Evolutionary conservation across 805 yeast species (phyloP).

Genomic region (Dipodascopsis tothii): DNA sequence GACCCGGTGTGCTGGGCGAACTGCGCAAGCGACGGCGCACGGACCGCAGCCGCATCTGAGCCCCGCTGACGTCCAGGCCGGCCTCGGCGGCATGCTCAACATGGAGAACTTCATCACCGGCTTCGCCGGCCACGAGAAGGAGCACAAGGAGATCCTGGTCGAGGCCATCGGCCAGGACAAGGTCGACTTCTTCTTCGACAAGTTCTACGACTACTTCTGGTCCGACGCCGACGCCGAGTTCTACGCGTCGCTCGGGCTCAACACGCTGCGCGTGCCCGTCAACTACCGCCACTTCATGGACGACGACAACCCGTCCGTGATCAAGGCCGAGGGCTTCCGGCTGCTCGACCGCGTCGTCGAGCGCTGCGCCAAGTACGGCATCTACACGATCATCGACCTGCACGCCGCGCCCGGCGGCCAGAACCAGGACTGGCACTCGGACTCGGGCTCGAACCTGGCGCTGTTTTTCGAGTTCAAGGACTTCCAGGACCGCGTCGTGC

Average conservation of each 20-base stretch:
- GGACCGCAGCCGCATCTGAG: too few relatives aligned
- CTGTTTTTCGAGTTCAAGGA: constrained; percentile 45
- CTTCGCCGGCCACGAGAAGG: constrained; percentile 49
- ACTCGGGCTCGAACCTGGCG: constrained; percentile 40
- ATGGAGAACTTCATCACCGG: constrained; percentile 54
- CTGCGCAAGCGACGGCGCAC: too few relatives aligned
- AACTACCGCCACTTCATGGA: constrained; percentile 46
- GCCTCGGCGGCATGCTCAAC: constrained; percentile 39
- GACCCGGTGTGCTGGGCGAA: too few relatives aligned
- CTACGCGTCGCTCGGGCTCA: constrained; percentile 38
- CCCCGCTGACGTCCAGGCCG: too few relatives aligned
- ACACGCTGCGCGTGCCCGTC: constrained; percentile 46
- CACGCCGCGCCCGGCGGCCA: constrained; percentile 51
- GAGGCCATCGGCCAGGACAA: constrained; percentile 42
- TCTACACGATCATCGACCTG: constrained; percentile 43
- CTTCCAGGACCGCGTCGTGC: constrained; percentile 42
- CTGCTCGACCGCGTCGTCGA: constrained; percentile 39
- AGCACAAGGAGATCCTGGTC: constrained; percentile 39
- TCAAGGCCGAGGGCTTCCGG: constrained; percentile 42
- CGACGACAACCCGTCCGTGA: constrained; percentile 38
- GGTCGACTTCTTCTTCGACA: constrained; percentile 43
- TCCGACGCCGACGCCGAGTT: constrained; percentile 45
- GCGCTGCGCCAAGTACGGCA: constrained; percentile 40
- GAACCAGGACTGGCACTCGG: constrained; percentile 50
- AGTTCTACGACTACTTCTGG: constrained; percentile 49